Conservation (phyloP, 352 stramenopile genomes). For the Globisporangium canariense region DNA sequence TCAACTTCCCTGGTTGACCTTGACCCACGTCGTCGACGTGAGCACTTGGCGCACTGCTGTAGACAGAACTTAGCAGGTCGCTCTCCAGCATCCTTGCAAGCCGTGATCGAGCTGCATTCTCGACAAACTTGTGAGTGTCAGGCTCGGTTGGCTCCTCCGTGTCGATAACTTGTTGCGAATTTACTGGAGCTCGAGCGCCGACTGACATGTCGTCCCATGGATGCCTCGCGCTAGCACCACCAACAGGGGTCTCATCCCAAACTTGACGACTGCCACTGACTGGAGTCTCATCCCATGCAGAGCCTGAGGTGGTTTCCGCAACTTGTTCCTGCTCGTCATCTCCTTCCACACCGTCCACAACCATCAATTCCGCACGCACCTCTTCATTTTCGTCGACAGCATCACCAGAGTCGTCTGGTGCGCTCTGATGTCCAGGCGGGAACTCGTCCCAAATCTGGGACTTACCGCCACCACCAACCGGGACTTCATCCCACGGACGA, state of each 20-base stretch:
- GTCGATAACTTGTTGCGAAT: background rate
- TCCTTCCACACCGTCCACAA: background rate
- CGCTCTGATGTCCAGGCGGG: background rate
- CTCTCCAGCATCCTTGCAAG: conserved; percentile 5
- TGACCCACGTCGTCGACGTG: background rate
- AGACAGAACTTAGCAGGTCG: conserved; percentile 1
- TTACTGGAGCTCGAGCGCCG: background rate
- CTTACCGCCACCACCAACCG: conserved; percentile 1
- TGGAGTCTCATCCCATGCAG: background rate
- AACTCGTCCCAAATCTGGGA: conserved; percentile 7
- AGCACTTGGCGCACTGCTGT: background rate
- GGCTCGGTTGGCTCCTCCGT: background rate
- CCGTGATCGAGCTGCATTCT: background rate
- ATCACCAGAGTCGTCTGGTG: background rate
- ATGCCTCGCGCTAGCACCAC: background rate
- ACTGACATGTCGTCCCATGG: conserved; percentile 1
- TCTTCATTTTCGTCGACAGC: conserved; percentile 2
- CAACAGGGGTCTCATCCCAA: background rate
- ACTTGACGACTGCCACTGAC: background rate
- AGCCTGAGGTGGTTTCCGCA: background rate
- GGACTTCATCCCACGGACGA: conserved; percentile 1
- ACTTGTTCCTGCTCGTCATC: background rate
- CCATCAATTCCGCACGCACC: background rate
- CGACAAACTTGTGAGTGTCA: background rate
- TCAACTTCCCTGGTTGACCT: background rate